Percentiles rank a stretch among this genome's conserved stretches.
Evolutionary conservation across 2,329 filamentous ascomycete species (phyloP).

Genomic region (Cryphonectria radicalis): DNA sequence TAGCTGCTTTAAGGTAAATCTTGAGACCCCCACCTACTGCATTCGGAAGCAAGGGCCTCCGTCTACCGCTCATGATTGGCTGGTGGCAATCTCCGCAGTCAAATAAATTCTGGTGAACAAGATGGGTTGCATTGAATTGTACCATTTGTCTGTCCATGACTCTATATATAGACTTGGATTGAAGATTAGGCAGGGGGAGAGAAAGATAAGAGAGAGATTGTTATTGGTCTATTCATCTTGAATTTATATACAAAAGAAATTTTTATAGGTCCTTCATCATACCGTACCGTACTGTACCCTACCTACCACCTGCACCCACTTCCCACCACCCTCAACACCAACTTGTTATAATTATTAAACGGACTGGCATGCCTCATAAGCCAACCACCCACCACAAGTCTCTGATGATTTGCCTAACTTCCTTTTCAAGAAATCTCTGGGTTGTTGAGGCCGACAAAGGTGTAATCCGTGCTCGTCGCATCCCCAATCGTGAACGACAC

Average conservation of each 20-base stretch:
- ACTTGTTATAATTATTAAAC: not conserved
- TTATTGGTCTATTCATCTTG: not conserved
- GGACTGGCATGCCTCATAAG: not conserved
- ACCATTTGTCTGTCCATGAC: no score
- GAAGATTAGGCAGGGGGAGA: no score
- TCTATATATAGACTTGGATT: no score
- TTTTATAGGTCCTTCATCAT: not conserved
- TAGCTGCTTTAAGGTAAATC: not conserved
- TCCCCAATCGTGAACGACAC: slow-evolving; percentile 36
- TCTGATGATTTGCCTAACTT: not conserved
- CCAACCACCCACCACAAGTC: not conserved
- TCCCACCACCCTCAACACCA: not conserved
- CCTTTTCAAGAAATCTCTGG: not conserved
- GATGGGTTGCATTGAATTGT: not conserved
- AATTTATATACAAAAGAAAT: not conserved
- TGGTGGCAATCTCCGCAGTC: not conserved
- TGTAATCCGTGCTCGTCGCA: slow-evolving; percentile 34
- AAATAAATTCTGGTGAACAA: not conserved
- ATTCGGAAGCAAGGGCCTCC: not conserved
- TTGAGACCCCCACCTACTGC: not conserved
- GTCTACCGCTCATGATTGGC: not conserved
- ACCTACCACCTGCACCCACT: not conserved
- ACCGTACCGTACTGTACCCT: not conserved
- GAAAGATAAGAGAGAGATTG: not conserved
- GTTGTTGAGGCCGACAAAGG: slow-evolving; percentile 31